phyloP scores from a whole-genome alignment of 306 rosid genomes.

The Cucumis sativus region Cucumber_9930_V3 NC_026658.2:14453001-14453500 shows the following conservation, averaged over 20 bases:
- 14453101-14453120: conserved; percentile 10
- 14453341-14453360: conserved; percentile 31
- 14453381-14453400: conserved; percentile 55
- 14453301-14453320: conserved; percentile 33
- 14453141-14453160: background rate
- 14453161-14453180: conserved; percentile 11
- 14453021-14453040: conserved; percentile 53
- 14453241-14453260: conserved; percentile 41
- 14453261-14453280: conserved; percentile 48
- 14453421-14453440: background rate
- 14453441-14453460: background rate
- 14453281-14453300: conserved; percentile 36
- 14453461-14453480: background rate
- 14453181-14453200: conserved; percentile 68
- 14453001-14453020: conserved; percentile 60
- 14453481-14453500: background rate
- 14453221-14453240: conserved; percentile 31
- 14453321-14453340: conserved; percentile 34
- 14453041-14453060: conserved; percentile 51
- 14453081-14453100: conserved; percentile 59
- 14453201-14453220: conserved; percentile 34
- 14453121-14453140: background rate
- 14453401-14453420: background rate
- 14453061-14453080: conserved; percentile 44
- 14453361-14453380: conserved; percentile 32